Percentiles rank a stretch among this genome's conserved stretches.
phyloP scores from a whole-genome alignment of 164 flowering plant genomes.

The Umbilicus rupestris region DNA sequence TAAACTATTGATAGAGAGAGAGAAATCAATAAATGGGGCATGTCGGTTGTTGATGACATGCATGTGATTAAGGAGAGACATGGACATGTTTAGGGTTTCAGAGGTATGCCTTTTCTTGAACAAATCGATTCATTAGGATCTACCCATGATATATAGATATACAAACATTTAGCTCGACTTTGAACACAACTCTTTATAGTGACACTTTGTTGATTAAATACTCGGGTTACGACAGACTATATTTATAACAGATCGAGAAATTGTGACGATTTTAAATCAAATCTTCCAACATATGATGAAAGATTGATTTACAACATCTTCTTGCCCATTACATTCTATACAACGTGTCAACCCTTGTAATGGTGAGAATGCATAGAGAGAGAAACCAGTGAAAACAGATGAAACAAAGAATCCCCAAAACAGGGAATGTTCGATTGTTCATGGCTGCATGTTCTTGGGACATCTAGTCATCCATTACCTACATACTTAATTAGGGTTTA shows the following conservation, averaged over 20 bases:
- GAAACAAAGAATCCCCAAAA: conserved; percentile 5
- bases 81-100: background rate
- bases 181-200: background rate
- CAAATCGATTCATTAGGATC: background rate
- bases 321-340: too few relatives aligned
- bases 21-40: background rate
- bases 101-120: conserved; percentile 2
- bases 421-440: background rate
- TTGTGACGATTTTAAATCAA: too few relatives aligned
- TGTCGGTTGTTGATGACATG: conserved; percentile 8
- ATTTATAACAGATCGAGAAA: too few relatives aligned
- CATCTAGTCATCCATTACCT: conserved; percentile 2
- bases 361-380: background rate
- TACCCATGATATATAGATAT: background rate
- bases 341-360: too few relatives aligned
- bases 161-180: background rate
- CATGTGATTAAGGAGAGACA: conserved; percentile 5
- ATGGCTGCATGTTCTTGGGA: conserved; percentile 7
- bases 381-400: background rate
- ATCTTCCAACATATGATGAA: too few relatives aligned
- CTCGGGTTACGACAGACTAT: too few relatives aligned
- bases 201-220: background rate
- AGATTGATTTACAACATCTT: too few relatives aligned
- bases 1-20: background rate
- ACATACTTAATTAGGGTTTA: background rate